Conservation (phyloP, 108 stramenopile genomes). For the Nannochloropsis oceanica region DNA sequence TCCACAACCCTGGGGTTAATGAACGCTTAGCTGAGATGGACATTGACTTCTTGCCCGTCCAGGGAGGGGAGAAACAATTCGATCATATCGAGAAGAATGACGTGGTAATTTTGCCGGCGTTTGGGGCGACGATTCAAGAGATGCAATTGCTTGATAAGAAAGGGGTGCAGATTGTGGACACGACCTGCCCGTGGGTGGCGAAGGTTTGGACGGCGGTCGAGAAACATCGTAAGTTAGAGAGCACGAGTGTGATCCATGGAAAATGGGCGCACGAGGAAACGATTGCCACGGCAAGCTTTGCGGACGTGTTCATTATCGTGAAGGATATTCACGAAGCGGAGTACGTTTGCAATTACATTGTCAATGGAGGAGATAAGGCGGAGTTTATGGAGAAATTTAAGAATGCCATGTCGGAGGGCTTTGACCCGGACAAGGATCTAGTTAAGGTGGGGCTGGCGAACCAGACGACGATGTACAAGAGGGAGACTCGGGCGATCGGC, state of each 20-base stretch:
- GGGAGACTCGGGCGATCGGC: conserved; percentile 85
- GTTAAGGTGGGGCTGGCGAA: conserved; percentile 82
- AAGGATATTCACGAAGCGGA: conserved; percentile 86
- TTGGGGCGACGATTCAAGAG: conserved; percentile 84
- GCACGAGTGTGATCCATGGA: conserved; percentile 81
- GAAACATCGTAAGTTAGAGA: conserved; percentile 60
- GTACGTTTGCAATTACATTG: conserved; percentile 81
- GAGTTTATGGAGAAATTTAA: conserved; percentile 48
- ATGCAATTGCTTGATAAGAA: conserved; percentile 48
- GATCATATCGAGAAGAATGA: conserved; percentile 57
- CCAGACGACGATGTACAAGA: conserved; percentile 98
- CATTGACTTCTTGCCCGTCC: conserved; percentile 62
- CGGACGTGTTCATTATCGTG: conserved; percentile 82
- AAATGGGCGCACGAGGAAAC: conserved; percentile 92
- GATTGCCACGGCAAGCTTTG: conserved; percentile 72
- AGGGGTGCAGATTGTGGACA: conserved; percentile 88
- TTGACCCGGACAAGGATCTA: conserved; percentile 86
- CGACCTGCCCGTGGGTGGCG: conserved; percentile 93
- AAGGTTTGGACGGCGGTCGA: conserved; percentile 96
- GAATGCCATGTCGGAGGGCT: conserved; percentile 71
- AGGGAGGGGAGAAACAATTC: conserved; percentile 58
- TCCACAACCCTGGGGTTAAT: conserved; percentile 93
- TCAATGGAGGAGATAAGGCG: conserved; percentile 73
- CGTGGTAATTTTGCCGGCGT: conserved; percentile 87
- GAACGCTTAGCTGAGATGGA: conserved; percentile 68